Evolutionary conservation across 176 grass and related monocot species (phyloP).

Genomic region (Zea mays): DNA sequence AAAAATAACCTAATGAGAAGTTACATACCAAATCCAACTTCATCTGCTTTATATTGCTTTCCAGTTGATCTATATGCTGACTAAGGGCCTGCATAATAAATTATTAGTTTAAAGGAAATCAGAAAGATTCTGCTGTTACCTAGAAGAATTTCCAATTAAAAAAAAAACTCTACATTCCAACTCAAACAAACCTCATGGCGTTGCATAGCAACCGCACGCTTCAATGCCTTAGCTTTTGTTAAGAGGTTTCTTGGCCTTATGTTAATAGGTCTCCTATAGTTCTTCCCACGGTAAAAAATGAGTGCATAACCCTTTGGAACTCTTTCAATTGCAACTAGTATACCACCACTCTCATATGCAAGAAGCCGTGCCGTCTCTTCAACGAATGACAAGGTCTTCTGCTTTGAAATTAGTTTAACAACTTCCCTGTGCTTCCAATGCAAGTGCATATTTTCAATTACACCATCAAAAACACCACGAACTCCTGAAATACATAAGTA

Average conservation of each 20-base stretch:
- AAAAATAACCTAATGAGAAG: constrained; percentile 24
- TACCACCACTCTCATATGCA: constrained; percentile 91
- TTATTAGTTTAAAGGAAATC: constrained; percentile 26
- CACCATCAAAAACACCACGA: constrained; percentile 91
- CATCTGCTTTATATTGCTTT: constrained; percentile 71
- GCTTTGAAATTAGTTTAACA: constrained; percentile 91
- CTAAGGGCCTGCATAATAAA: constrained; percentile 76
- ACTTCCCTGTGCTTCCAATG: constrained; percentile 98
- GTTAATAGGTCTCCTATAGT: constrained; percentile 91
- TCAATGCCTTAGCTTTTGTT: constrained; percentile 93
- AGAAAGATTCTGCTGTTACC: constrained; percentile 9
- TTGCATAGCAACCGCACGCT: constrained; percentile 91
- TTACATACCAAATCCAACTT: constrained; percentile 81
- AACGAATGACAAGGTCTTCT: constrained; percentile 82
- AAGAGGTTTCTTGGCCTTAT: constrained; percentile 93
- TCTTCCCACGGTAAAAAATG: constrained; percentile 96
- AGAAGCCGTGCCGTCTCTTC: constrained; percentile 81
- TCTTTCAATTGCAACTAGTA: constrained; percentile 88
- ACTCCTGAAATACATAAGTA: constrained; percentile 54
- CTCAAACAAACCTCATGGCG: constrained; percentile 83
- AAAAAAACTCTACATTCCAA: not conserved
- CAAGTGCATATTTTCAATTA: constrained; percentile 99
- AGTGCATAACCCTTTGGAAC: constrained; percentile 83
- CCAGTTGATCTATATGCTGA: constrained; percentile 80
- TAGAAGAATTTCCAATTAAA: not conserved